These are phyloP conservation scores for Tetrapyrgos nigripes DNA, from an alignment of 1,284 basidiomycete genomes.

Conservation along the genomic window DNA sequence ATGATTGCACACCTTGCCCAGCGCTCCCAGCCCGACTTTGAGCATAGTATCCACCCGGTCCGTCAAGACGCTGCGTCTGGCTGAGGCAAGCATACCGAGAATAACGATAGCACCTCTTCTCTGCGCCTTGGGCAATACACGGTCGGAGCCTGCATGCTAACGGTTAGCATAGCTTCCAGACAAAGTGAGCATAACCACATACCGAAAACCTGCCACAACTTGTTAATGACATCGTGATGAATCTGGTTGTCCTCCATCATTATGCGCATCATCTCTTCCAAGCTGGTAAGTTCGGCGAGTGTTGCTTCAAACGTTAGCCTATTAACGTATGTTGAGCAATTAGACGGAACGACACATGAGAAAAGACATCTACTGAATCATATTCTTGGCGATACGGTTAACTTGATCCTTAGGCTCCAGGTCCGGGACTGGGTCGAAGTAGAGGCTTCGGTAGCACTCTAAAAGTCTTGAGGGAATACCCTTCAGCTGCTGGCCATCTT, in stretches of 20 bases:
- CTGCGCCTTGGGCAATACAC: slow-evolving; percentile 81
- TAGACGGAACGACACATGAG: slow-evolving; percentile 1
- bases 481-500: slow-evolving; percentile 89
- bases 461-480: slow-evolving; percentile 88
- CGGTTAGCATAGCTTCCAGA: not conserved
- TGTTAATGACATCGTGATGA: slow-evolving; percentile 84
- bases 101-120: slow-evolving; percentile 94
- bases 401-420: slow-evolving; percentile 86
- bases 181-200: slow-evolving; percentile 34
- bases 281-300: slow-evolving; percentile 92
- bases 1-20: slow-evolving; percentile 69
- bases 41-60: slow-evolving; percentile 89
- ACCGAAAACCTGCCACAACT: slow-evolving; percentile 97
- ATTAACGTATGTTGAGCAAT: slow-evolving; percentile 1
- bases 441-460: slow-evolving; percentile 89
- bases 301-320: slow-evolving; percentile 92
- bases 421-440: slow-evolving; percentile 83
- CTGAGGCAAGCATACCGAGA: slow-evolving; percentile 93
- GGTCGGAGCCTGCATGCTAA: slow-evolving; percentile 63
- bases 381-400: slow-evolving; percentile 96
- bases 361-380: slow-evolving; percentile 81
- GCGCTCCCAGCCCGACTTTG: slow-evolving; percentile 86
- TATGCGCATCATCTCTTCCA: slow-evolving; percentile 95
- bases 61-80: slow-evolving; percentile 84
- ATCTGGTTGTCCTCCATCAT: slow-evolving; percentile 92